Percentiles rank a stretch among this genome's conserved stretches.
These are phyloP conservation scores for Leptographium procerum DNA, from an alignment of 2,329 filamentous ascomycete genomes.

Conservation along the genomic window DNA sequence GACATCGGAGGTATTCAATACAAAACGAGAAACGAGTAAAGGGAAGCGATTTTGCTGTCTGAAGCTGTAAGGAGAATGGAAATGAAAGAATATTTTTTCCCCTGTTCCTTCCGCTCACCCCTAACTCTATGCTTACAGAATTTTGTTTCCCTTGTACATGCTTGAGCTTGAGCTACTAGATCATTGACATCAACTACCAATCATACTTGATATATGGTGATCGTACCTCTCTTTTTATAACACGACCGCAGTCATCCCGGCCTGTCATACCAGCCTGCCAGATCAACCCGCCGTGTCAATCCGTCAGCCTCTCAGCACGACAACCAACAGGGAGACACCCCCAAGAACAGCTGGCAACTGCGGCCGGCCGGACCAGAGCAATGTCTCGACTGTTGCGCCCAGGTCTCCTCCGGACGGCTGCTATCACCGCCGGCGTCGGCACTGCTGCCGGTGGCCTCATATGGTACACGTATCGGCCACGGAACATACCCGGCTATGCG, in stretches of 20 bases:
- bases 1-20: not conserved
- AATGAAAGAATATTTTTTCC: no score
- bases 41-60: not conserved
- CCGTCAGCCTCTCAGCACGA: no score
- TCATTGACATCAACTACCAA: not conserved
- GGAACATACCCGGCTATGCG: slow-evolving; percentile 60
- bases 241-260: no score
- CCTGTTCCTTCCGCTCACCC: not conserved
- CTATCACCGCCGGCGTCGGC: slow-evolving; percentile 29
- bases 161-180: not conserved
- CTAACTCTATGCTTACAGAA: not conserved
- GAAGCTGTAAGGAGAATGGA: not conserved
- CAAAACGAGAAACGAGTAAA: not conserved
- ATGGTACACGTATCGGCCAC: slow-evolving; percentile 50
- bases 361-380: not conserved
- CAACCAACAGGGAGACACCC: no score
- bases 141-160: no score
- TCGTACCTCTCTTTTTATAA: no score
- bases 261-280: no score
- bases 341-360: no score
- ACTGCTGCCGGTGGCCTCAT: slow-evolving; percentile 33
- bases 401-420: slow-evolving; percentile 29
- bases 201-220: no score
- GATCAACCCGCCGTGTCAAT: no score
- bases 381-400: slow-evolving; percentile 19